Percentiles rank a stretch among this genome's conserved stretches.
phyloP scores from a whole-genome alignment of 1,284 basidiomycete genomes.

The Leccinum angustisporum region DNA sequence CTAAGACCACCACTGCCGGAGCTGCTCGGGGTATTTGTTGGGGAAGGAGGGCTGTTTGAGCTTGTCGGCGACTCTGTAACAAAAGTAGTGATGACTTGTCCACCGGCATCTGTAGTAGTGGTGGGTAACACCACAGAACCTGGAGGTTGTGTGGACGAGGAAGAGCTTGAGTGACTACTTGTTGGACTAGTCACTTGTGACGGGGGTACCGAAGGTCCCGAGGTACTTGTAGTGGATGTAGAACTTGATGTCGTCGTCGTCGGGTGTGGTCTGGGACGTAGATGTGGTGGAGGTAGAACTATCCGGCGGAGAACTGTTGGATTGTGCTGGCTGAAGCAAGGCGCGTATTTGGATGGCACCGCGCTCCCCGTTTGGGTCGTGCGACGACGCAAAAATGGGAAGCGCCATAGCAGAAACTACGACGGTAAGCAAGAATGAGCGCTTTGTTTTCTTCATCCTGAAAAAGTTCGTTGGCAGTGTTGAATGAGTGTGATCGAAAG shows the following conservation, averaged over 20 bases:
- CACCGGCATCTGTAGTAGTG: slow-evolving; percentile 27
- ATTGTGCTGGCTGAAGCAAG: not conserved
- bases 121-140: slow-evolving; percentile 23
- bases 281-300: slow-evolving; percentile 2
- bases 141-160: not conserved
- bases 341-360: slow-evolving; percentile 22
- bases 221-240: slow-evolving; percentile 6
- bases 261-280: slow-evolving; percentile 2
- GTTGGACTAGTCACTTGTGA: slow-evolving; percentile 8
- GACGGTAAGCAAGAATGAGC: slow-evolving; percentile 31
- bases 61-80: slow-evolving; percentile 11
- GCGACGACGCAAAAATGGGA: slow-evolving; percentile 27
- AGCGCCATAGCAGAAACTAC: slow-evolving; percentile 31
- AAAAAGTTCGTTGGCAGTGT: slow-evolving; percentile 5
- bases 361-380: slow-evolving; percentile 26
- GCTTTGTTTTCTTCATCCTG: slow-evolving; percentile 30
- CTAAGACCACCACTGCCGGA: slow-evolving; percentile 37
- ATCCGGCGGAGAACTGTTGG: not conserved
- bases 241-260: not conserved
- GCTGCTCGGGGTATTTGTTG: slow-evolving; percentile 10
- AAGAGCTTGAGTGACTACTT: not conserved
- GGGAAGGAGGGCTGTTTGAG: slow-evolving; percentile 17
- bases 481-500: slow-evolving; percentile 26
- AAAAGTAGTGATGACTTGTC: slow-evolving; percentile 21
- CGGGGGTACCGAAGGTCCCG: slow-evolving; percentile 6